Evolutionary conservation across 805 yeast species (phyloP).

Genomic region (Phaffomyces antillensis): DNA sequence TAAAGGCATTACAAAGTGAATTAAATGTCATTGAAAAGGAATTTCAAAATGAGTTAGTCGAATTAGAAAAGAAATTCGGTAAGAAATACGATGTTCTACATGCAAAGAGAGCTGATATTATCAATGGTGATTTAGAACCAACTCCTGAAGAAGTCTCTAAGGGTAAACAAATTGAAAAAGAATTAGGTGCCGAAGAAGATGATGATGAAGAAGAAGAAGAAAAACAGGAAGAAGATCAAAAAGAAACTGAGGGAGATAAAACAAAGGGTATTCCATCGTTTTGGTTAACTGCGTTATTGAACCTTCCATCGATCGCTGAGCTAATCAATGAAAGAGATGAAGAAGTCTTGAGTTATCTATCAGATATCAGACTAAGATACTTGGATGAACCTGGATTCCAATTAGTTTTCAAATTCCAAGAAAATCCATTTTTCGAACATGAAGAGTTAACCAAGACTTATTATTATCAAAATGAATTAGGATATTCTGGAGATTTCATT

Average conservation of each 20-base stretch:
- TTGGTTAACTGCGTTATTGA: slow-evolving; percentile 95
- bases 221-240: slow-evolving; percentile 38
- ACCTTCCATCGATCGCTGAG: slow-evolving; percentile 72
- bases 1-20: slow-evolving; percentile 73
- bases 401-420: slow-evolving; percentile 71
- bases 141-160: slow-evolving; percentile 66
- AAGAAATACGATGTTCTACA: slow-evolving; percentile 70
- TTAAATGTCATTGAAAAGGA: slow-evolving; percentile 83
- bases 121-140: slow-evolving; percentile 72
- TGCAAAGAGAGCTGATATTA: slow-evolving; percentile 61
- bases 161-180: slow-evolving; percentile 67
- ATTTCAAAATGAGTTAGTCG: slow-evolving; percentile 83
- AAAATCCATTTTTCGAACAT: slow-evolving; percentile 74
- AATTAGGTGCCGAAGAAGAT: slow-evolving; percentile 39
- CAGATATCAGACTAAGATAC: slow-evolving; percentile 72
- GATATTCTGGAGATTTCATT: slow-evolving; percentile 92
- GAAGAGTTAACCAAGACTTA: slow-evolving; percentile 73
- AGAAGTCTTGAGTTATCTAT: slow-evolving; percentile 65
- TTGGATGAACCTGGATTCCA: slow-evolving; percentile 83
- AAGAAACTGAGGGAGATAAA: slow-evolving; percentile 27
- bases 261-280: slow-evolving; percentile 83
- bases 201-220: slow-evolving; percentile 35
- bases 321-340: slow-evolving; percentile 86
- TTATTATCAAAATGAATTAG: slow-evolving; percentile 88
- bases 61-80: slow-evolving; percentile 75